These are phyloP conservation scores for Furcasterigmium furcatum DNA, from an alignment of 2,329 filamentous ascomycete genomes.

Conservation along the genomic window DNA sequence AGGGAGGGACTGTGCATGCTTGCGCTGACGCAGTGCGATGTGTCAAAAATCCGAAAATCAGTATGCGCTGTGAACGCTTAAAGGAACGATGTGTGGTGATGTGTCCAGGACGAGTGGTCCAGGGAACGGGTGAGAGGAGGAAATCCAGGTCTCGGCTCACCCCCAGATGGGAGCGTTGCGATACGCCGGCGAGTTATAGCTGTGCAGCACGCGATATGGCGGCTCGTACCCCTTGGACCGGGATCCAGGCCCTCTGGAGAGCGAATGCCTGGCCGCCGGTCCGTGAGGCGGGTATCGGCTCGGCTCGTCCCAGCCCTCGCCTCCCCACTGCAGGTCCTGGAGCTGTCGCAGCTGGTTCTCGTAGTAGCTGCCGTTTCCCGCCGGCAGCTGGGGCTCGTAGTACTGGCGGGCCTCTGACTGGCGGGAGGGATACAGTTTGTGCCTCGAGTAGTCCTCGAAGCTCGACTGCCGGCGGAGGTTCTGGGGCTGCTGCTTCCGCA, in stretches of 20 bases:
- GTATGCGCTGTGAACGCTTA: too few relatives aligned
- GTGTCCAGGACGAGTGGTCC: neutral
- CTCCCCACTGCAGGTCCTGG: conserved; percentile 16
- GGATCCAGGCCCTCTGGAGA: neutral
- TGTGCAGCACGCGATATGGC: conserved; percentile 53
- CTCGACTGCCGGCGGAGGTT: conserved; percentile 27
- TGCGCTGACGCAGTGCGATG: conserved; percentile 8
- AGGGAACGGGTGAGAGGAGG: too few relatives aligned
- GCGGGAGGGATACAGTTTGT: conserved; percentile 14
- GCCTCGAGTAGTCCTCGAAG: conserved; percentile 16
- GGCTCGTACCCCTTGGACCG: conserved; percentile 10
- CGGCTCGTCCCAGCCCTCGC: conserved; percentile 19
- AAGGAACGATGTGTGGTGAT: too few relatives aligned
- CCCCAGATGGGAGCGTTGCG: conserved; percentile 53
- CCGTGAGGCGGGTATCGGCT: conserved; percentile 14
- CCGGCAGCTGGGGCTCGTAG: neutral
- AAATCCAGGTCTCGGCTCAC: conserved; percentile 19
- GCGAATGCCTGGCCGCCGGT: conserved; percentile 9
- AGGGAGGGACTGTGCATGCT: conserved; percentile 18
- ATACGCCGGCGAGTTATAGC: conserved; percentile 57
- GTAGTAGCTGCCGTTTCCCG: conserved; percentile 9
- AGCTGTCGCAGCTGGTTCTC: conserved; percentile 8
- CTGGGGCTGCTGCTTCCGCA: conserved; percentile 8
- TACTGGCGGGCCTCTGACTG: conserved; percentile 10
- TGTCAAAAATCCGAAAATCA: too few relatives aligned